Base-by-base conservation (phyloP, 2,329 filamentous ascomycete genomes). In the Hypoxylon sp. region DNA sequence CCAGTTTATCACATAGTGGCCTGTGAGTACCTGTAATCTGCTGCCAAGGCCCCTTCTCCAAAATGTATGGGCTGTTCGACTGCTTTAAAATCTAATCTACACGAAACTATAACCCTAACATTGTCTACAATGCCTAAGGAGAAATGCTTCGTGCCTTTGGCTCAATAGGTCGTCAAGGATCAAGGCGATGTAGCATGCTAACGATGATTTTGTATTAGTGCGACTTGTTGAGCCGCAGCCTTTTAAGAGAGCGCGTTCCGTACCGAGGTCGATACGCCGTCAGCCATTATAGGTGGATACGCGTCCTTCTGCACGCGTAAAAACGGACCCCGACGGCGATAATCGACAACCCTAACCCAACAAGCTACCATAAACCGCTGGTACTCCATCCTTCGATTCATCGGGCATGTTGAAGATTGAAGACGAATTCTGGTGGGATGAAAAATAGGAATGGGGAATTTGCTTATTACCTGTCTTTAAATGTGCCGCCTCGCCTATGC, bases 251-350 rank as follows among this genome's bases (percentile, higher is more conserved):
- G 32, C 32, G 11, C n/a, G n/a, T n/a, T n/a, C n/a, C 32, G 11
- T 34, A 34, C 32, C 32, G 23, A 34, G 32, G 9, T 56, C 6
- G 64, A 59, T 21, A 41, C 19, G 55, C 72, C 72, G 45, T 73
- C 72, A 11, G 65, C 63, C 61, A 64, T 41, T 5, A 72, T 36
- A 23, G 7, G 30, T 14, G 9, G 6, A 56, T 46, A 28, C 65
- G 63, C 17, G 67, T 62, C 30, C 53, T 60, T 28, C 60, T 48
- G 13, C 72, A 64, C 9, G 62, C 50, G 34, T 41, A 63, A 28
- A 73, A 63, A 14, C 72, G 68, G 11, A 73, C 58, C 4, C 52
- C 41, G 34, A 72, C 68, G 28, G 63, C 19, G 36, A 72, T 58
- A 5, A 51, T 38, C 30, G 67, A 67, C 51, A 66, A 30, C 32